Conservation (phyloP, 371 early-diverging fungal genomes). For the Blakeslea trispora region DNA sequence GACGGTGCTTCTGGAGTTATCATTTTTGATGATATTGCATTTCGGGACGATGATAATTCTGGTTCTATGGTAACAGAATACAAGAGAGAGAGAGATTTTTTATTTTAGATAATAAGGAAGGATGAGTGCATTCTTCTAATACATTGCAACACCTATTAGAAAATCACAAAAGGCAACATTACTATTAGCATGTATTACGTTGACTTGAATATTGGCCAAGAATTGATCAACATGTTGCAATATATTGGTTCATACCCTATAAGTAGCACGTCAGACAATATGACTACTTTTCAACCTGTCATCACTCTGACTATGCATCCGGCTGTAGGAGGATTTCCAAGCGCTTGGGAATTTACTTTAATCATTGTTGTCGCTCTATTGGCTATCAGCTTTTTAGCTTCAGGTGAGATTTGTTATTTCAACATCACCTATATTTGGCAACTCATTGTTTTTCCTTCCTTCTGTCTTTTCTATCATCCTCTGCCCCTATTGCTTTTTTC, state of each 20-base stretch:
- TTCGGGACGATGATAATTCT: conserved; percentile 38
- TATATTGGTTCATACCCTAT: conserved; percentile 18
- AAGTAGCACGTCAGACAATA: conserved; percentile 9
- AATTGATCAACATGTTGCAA: conserved; percentile 29
- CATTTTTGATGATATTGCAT: conserved; percentile 40
- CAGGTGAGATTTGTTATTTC: conserved; percentile 38
- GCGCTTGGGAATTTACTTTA: conserved; percentile 61
- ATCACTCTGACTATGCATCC: conserved; percentile 42
- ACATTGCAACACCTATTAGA: no score
- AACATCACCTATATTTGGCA: not conserved
- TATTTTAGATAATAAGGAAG: no score
- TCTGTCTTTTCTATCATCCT: not conserved
- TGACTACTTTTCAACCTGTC: conserved; percentile 26
- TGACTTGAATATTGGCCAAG: conserved; percentile 34
- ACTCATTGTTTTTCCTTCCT: conserved; percentile 4
- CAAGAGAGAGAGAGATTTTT: no score
- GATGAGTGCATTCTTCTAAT: no score
- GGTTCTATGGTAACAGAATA: conserved; percentile 23
- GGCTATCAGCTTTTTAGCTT: conserved; percentile 52
- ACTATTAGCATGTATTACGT: conserved; percentile 47
- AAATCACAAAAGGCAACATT: conserved; percentile 33
- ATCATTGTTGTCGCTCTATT: conserved; percentile 58
- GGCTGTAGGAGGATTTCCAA: conserved; percentile 43
- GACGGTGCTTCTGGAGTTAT: conserved; percentile 45
- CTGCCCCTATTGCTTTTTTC: not conserved